phyloP scores from a whole-genome alignment of 495 filamentous ascomycete species.

The Glonium stellatum region DNA sequence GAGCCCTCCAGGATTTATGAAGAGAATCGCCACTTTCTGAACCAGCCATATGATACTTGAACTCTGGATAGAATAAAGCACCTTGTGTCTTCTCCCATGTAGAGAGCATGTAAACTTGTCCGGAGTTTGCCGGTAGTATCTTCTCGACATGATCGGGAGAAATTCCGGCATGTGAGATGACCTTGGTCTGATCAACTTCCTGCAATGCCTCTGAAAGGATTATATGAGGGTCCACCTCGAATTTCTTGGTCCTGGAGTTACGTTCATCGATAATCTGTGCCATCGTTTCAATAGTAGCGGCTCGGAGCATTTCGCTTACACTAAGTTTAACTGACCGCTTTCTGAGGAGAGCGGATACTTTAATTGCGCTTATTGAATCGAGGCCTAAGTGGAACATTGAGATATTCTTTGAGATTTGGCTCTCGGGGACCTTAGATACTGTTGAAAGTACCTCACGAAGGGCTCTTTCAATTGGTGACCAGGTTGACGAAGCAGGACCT shows the following conservation, averaged over 20 bases:
- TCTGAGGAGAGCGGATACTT: slow-evolving; percentile 57
- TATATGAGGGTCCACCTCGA: slow-evolving; percentile 10
- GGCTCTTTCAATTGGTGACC: slow-evolving; percentile 41
- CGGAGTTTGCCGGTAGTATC: slow-evolving; percentile 57
- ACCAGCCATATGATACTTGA: slow-evolving; percentile 43
- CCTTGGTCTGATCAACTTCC: slow-evolving; percentile 29
- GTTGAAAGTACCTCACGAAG: slow-evolving; percentile 59
- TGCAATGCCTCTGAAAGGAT: slow-evolving; percentile 35
- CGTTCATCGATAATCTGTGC: slow-evolving; percentile 33
- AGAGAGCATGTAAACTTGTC: slow-evolving; percentile 65
- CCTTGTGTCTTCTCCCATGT: slow-evolving; percentile 59
- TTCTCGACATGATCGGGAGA: slow-evolving; percentile 43
- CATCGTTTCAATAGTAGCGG: slow-evolving; percentile 57
- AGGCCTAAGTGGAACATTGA: slow-evolving; percentile 81
- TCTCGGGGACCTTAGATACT: slow-evolving; percentile 53
- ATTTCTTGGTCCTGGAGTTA: slow-evolving; percentile 16
- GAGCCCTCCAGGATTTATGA: slow-evolving; percentile 47
- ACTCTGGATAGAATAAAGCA: slow-evolving; percentile 55
- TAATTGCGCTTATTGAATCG: slow-evolving; percentile 85
- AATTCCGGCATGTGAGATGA: slow-evolving; percentile 33
- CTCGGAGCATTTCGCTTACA: slow-evolving; percentile 60
- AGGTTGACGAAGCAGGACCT: slow-evolving; percentile 20
- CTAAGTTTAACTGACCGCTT: slow-evolving; percentile 51
- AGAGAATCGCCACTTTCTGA: slow-evolving; percentile 33
- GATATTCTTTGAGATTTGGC: slow-evolving; percentile 53